These are phyloP conservation scores for Antitrichia curtipendula DNA, from an alignment of 225 moss, liverwort and hornwort genomes.

Conservation along the genomic window DNA sequence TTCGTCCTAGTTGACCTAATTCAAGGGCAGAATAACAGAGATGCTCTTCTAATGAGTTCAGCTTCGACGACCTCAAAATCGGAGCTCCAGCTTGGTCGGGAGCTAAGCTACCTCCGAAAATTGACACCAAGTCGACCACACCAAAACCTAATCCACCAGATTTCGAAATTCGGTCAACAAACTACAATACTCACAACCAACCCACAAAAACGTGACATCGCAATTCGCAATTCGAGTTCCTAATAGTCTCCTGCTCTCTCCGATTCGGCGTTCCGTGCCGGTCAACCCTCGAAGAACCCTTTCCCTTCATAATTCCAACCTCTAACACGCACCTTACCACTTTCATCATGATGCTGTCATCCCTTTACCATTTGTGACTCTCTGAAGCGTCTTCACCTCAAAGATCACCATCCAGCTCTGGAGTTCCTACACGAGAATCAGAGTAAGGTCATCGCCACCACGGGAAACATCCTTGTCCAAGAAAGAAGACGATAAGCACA, in stretches of 20 bases:
- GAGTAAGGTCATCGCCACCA: background rate
- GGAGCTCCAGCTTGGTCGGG: background rate
- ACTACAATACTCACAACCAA: background rate
- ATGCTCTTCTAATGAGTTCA: background rate
- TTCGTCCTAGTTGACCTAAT: conserved; percentile 9
- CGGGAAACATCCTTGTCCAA: background rate
- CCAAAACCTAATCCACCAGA: background rate
- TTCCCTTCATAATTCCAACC: background rate
- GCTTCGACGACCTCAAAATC: background rate
- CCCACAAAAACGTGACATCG: background rate
- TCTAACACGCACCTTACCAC: background rate
- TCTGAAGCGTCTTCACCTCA: background rate
- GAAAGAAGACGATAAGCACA: background rate
- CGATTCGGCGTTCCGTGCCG: background rate
- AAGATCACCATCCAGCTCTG: background rate
- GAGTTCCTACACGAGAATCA: background rate
- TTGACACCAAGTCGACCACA: background rate
- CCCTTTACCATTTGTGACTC: background rate
- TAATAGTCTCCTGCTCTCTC: background rate
- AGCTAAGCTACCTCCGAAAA: background rate
- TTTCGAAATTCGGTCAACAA: background rate
- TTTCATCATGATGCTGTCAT: conserved; percentile 1
- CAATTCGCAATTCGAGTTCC: background rate
- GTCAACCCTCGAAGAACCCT: background rate
- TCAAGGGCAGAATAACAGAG: background rate